These are phyloP conservation scores for Rhizomucor miehei DNA, from an alignment of 371 early-diverging fungal genomes.

Conservation along the genomic window DNA sequence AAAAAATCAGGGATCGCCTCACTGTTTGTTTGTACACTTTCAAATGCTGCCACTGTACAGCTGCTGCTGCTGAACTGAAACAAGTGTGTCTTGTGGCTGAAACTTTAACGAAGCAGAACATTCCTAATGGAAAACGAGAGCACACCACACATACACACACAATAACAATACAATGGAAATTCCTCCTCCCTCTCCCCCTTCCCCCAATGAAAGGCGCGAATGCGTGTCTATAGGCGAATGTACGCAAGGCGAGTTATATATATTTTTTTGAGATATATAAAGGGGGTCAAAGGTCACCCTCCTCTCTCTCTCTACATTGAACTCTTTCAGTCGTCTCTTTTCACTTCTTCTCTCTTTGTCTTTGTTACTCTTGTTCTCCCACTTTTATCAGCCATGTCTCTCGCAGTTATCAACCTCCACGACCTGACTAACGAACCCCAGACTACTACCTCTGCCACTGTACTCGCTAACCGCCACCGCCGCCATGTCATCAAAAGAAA, in stretches of 20 bases:
- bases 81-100: too few relatives aligned
- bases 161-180: too few relatives aligned
- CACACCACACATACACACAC: too few relatives aligned
- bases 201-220: neutral
- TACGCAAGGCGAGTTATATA: neutral
- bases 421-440: constrained; percentile 11
- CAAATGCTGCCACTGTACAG: too few relatives aligned
- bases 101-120: too few relatives aligned
- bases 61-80: too few relatives aligned
- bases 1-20: neutral
- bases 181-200: too few relatives aligned
- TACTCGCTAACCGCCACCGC: constrained; percentile 19
- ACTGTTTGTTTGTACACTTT: neutral
- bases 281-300: neutral
- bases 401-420: constrained; percentile 23
- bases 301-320: neutral
- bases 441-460: constrained; percentile 2
- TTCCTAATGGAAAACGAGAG: too few relatives aligned
- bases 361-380: neutral
- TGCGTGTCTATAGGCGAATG: neutral
- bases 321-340: neutral
- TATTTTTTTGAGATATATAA: neutral
- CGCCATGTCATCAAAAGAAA: constrained; percentile 40
- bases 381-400: constrained; percentile 17
- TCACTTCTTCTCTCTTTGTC: neutral